Evolutionary conservation across 768 basidiomycete genomes (phyloP).

Genomic region (Boletus eberwhitei): DNA sequence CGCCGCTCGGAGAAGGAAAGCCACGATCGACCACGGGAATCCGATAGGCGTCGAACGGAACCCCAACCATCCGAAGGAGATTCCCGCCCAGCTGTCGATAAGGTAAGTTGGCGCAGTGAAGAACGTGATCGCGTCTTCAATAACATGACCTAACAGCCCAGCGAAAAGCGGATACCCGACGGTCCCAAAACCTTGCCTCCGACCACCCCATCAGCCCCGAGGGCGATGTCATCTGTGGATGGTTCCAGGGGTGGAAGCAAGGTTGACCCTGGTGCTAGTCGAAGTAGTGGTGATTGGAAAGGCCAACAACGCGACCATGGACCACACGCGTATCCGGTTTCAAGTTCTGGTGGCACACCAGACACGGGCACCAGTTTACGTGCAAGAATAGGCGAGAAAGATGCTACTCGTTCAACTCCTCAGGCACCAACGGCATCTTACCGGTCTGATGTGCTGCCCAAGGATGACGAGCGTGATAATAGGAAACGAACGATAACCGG

Average conservation of each 20-base stretch:
- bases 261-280: conserved; percentile 35
- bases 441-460: conserved; percentile 41
- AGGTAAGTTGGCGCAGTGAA: conserved; percentile 42
- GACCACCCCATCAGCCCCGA: conserved; percentile 64
- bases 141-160: conserved; percentile 32
- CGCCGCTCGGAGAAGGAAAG: conserved; percentile 70
- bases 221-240: conserved; percentile 61
- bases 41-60: conserved; percentile 64
- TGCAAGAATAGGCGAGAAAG: conserved; percentile 63
- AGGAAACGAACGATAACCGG: conserved; percentile 71
- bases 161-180: conserved; percentile 57
- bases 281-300: conserved; percentile 51
- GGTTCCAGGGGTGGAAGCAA: conserved; percentile 38
- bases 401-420: conserved; percentile 39
- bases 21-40: conserved; percentile 64
- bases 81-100: conserved; percentile 50
- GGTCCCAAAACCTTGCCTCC: conserved; percentile 53
- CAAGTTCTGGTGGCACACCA: conserved; percentile 19
- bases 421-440: conserved; percentile 42
- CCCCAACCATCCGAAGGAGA: conserved; percentile 55
- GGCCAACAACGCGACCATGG: conserved; percentile 35
- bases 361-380: conserved; percentile 40
- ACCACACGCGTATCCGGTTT: conserved; percentile 20
- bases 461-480: conserved; percentile 64
- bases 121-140: conserved; percentile 1